Base-by-base conservation (phyloP, 2,329 filamentous ascomycete genomes). In the Colletotrichum somersetense region DNA sequence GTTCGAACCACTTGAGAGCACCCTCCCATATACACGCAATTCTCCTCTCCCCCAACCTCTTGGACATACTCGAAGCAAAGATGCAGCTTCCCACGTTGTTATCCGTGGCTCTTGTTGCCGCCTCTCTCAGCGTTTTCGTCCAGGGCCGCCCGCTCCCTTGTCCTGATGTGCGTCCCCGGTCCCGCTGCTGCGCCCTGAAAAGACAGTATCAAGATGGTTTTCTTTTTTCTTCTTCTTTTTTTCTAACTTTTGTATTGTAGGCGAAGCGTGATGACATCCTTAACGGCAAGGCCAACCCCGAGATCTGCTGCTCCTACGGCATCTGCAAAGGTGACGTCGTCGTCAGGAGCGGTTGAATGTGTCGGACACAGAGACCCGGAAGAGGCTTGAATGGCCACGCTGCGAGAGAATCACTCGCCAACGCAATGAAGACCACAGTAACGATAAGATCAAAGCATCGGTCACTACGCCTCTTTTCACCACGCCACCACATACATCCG, bases 301-400 rank as follows among this genome's bases (percentile, higher is more conserved):
- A 86, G 38, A 83, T 79, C 16, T 89, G 87, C 78, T 89, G 87
- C 77, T 85, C 84, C n/a, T 88, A 88, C 73, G 87, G 87, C 62
- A 80, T 80, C 44, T 89, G 87, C 79, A 85, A 85, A 67, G 83
- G 83, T 65, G 83, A 87, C 71, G 84, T 88, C 59, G 84, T 88
- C 55, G 76, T 87, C 63, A 81, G 82, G 12, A 85, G 86, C 77
- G 81, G 80, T 65, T 81, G 77, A 76, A 75, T 44, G 75, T 33
- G 18, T 33, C 23, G 16, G 18, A n/a, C 44, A 63, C 68, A 12
- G 40, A 40, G 55, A 46, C 23, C 18, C 56, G 6, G 69, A 71
- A 33, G 72, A 67, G 2, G 46, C 8, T 53, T 63, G 11, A 14
- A 11, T n/a, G 14, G 33, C 8, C n/a, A 26, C 8, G n/a, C 6